Percentiles rank a stretch among this genome's conserved stretches.
phyloP scores from a whole-genome alignment of 1,284 basidiomycete species.

The Sporisorium iseilematis-ciliati region DNA sequence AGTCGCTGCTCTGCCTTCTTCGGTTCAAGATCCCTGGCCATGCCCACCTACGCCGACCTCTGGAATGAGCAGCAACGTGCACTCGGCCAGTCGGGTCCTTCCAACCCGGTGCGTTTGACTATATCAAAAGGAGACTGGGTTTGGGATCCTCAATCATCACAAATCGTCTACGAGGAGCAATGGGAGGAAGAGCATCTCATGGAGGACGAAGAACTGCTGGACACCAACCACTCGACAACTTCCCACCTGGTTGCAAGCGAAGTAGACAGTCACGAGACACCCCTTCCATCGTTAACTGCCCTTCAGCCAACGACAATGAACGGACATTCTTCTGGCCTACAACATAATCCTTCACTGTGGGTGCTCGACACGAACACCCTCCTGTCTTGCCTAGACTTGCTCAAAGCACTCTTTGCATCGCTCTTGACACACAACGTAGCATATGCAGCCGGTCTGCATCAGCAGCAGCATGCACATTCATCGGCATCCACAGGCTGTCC shows the following conservation, averaged over 20 bases:
- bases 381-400: conserved; percentile 43
- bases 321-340: not conserved
- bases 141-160: conserved; percentile 15
- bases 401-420: conserved; percentile 49
- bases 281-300: conserved; percentile 12
- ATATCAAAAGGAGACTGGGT: conserved; percentile 53
- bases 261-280: conserved; percentile 9
- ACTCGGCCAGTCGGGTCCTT: conserved; percentile 29
- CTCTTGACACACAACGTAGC: conserved; percentile 43
- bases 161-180: conserved; percentile 41
- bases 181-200: conserved; percentile 57
- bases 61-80: conserved; percentile 41
- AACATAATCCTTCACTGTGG: conserved; percentile 35
- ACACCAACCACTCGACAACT: conserved; percentile 1
- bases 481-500: conserved; percentile 13
- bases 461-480: conserved; percentile 1
- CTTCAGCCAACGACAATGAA: conserved; percentile 15
- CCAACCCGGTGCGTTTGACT: conserved; percentile 46
- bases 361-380: conserved; percentile 55
- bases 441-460: conserved; percentile 7
- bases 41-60: conserved; percentile 53
- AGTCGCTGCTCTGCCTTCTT: not conserved
- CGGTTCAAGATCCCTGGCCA: not conserved
- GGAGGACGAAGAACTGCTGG: conserved; percentile 34
- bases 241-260: not conserved